These are phyloP conservation scores for Juglanconis oblonga DNA, from an alignment of 2,329 filamentous ascomycete species.

Conservation along the genomic window DNA sequence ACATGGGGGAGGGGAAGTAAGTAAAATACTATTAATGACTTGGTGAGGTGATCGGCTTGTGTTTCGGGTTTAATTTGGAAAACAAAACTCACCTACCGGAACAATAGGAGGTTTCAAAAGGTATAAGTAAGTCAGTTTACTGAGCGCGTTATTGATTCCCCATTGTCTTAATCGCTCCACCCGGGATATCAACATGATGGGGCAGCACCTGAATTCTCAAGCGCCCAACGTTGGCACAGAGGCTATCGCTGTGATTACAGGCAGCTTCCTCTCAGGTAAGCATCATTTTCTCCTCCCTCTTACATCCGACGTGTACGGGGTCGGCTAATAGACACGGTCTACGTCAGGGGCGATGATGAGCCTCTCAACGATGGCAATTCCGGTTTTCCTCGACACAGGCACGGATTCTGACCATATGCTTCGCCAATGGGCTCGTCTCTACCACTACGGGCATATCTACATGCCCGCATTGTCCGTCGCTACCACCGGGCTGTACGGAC, in stretches of 20 bases:
- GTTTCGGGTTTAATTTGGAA: too few relatives aligned
- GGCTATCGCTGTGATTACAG: neutral
- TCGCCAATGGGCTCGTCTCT: conserved; percentile 31
- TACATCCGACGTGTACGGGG: neutral
- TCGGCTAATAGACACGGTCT: neutral
- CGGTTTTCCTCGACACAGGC: conserved; percentile 30
- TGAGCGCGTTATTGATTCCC: too few relatives aligned
- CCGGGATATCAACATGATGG: too few relatives aligned
- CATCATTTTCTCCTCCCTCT: neutral
- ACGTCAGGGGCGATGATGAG: conserved; percentile 6
- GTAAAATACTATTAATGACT: too few relatives aligned
- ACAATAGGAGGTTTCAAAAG: too few relatives aligned
- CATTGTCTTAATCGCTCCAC: too few relatives aligned
- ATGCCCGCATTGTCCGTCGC: conserved; percentile 28
- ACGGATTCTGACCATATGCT: conserved; percentile 24
- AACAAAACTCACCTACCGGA: too few relatives aligned
- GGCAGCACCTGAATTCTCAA: too few relatives aligned
- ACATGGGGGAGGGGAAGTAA: too few relatives aligned
- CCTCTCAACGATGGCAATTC: conserved; percentile 28
- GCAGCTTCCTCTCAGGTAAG: conserved; percentile 4
- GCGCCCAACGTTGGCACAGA: neutral
- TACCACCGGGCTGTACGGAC: conserved; percentile 25
- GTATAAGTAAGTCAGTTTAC: too few relatives aligned
- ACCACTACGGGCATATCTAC: conserved; percentile 30
- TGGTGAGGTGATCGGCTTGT: too few relatives aligned